These are phyloP conservation scores for Penicillium mononematosum DNA, from an alignment of 495 filamentous ascomycete species.

Conservation along the genomic window DNA sequence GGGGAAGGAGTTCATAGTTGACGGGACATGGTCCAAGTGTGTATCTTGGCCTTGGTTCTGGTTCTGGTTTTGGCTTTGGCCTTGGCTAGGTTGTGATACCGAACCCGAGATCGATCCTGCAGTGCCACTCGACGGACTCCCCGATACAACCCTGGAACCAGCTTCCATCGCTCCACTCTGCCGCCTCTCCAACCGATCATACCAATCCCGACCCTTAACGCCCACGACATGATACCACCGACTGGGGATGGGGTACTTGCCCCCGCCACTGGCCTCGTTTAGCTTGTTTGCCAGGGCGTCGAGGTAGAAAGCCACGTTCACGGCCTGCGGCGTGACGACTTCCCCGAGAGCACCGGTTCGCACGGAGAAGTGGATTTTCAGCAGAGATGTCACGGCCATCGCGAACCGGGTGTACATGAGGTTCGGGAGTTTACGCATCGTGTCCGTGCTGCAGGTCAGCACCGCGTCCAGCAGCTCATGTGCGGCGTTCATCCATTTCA, in stretches of 20 bases:
- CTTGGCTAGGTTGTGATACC: background rate
- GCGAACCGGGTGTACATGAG: constrained; percentile 46
- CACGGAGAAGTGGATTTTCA: constrained; percentile 52
- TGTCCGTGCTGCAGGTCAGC: constrained; percentile 38
- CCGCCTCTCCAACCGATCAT: constrained; percentile 34
- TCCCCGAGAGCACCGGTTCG: constrained; percentile 44
- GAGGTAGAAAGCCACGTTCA: constrained; percentile 50
- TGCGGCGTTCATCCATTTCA: constrained; percentile 50
- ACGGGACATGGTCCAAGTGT: constrained; percentile 12
- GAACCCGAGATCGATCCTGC: constrained; percentile 10
- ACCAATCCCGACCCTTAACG: constrained; percentile 39
- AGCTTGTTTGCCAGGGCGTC: constrained; percentile 39
- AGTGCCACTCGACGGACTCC: constrained; percentile 9
- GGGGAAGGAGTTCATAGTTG: constrained; percentile 18
- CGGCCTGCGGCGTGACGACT: constrained; percentile 39
- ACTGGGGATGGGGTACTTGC: constrained; percentile 40
- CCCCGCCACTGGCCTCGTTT: constrained; percentile 38
- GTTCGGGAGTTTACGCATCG: constrained; percentile 46
- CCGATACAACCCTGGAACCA: constrained; percentile 10
- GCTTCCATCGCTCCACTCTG: constrained; percentile 10
- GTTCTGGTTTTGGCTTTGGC: background rate
- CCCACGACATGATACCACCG: constrained; percentile 41
- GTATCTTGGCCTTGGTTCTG: background rate
- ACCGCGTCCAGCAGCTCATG: constrained; percentile 50
- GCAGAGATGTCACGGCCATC: constrained; percentile 45